Base-by-base conservation (phyloP, 208 protist genomes). In the Acanthamoeba divionensis region DNA sequence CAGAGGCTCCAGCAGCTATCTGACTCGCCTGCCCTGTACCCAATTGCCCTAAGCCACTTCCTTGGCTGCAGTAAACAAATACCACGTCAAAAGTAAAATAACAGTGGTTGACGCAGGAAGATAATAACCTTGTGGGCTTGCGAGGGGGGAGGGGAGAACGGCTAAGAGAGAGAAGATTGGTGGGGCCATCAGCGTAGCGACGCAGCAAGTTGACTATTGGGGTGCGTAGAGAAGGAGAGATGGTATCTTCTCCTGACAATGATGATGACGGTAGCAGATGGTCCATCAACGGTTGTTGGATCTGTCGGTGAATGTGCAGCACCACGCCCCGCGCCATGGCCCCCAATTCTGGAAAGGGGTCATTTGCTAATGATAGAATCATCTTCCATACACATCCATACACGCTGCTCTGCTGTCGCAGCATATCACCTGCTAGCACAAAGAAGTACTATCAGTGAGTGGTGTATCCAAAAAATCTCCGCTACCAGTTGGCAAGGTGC, bases 301-400 rank as follows among this genome's bases (percentile, higher is more conserved):
- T 29, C 50, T 62, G 73, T 38, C 73, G 79, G 44, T 71, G 79
- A 7, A 77, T 45, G 63, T 44, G 38, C 0, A 47, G 48, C 21
- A 89, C 77, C 13, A 91, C 31, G 47, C 54, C 26, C 38, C 67
- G 24, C 5, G 89, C 89, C 60, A 91, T 26, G 38, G 15, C 18
- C n/a, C 65, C 77, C 13, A 91, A 54, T 9, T 88, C 73, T 6
- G 77, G 77, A 67, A 82, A 91, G 41, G 89, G 77, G 41, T 91
- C 89, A 31, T 4, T 13, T 1, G 31, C 48, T 13, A 91, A 54
- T 38, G 47, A 57, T 15, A 91, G 48, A 4, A 91, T 52, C 47
- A 89, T 69, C 45, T 73, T 77, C 89, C 91, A 93, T 38, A 93
- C 29, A 77, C 83, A 93, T 29, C 62, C 91, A 75, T 93, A 93